Conservation (phyloP, 331 rosid species). For the Malus hybrid region DNA sequence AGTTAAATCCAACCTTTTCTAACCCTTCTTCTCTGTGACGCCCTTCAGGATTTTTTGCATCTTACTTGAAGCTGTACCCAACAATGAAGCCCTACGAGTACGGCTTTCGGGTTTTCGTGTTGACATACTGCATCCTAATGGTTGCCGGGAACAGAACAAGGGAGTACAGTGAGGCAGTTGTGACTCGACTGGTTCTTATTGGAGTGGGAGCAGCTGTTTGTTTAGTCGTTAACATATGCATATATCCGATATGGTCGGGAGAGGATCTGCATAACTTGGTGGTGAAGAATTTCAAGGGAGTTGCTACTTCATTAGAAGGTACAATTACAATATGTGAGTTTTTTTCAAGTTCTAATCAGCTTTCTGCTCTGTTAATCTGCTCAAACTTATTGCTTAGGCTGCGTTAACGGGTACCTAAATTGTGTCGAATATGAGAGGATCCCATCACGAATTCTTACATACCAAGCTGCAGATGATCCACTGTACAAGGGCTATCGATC, state of each 20-base stretch:
- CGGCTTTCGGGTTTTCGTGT: conserved; percentile 24
- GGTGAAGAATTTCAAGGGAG: conserved; percentile 16
- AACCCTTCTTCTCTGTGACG: neutral
- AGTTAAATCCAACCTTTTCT: no score
- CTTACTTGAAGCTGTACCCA: conserved; percentile 22
- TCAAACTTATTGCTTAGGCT: conserved; percentile 2
- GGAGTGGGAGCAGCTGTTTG: conserved; percentile 23
- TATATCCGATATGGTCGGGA: conserved; percentile 28
- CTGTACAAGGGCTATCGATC: conserved; percentile 19
- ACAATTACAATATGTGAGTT: neutral
- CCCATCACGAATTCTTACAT: conserved; percentile 12
- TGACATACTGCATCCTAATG: conserved; percentile 29
- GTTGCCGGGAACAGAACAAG: conserved; percentile 23
- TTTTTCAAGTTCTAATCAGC: neutral
- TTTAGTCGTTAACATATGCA: conserved; percentile 19
- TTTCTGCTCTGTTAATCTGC: neutral
- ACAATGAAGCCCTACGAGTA: conserved; percentile 30
- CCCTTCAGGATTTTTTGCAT: conserved; percentile 15
- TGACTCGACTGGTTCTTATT: conserved; percentile 19
- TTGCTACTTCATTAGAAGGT: conserved; percentile 26
- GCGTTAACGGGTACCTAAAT: conserved; percentile 20
- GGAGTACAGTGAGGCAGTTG: conserved; percentile 20
- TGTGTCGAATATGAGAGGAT: conserved; percentile 17
- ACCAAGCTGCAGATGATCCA: conserved; percentile 24
- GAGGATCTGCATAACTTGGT: conserved; percentile 26